phyloP scores from a whole-genome alignment of 768 basidiomycete genomes.

The Candolleomyces efflorescens region DNA sequence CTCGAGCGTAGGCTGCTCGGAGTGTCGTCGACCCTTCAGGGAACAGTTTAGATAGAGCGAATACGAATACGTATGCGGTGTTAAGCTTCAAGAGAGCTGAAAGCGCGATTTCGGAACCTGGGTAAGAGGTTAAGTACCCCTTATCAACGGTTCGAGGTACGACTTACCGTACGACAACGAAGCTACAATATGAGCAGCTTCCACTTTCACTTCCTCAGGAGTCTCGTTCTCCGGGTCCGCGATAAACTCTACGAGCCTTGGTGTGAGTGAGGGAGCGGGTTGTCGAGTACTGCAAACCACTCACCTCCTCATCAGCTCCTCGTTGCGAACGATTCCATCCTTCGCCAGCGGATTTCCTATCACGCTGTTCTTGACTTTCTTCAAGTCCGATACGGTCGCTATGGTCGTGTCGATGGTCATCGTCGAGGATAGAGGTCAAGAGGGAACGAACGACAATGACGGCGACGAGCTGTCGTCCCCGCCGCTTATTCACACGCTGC shows the following conservation, averaged over 20 bases:
- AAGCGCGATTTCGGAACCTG: slow-evolving; percentile 64
- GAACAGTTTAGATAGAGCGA: slow-evolving; percentile 50
- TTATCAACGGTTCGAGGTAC: too few relatives aligned
- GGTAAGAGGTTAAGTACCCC: neutral
- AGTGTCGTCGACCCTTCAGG: slow-evolving; percentile 35
- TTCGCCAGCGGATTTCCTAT: slow-evolving; percentile 81
- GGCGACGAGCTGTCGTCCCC: too few relatives aligned
- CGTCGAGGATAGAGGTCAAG: too few relatives aligned
- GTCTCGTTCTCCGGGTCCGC: slow-evolving; percentile 32
- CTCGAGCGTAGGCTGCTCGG: slow-evolving; percentile 58
- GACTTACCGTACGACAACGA: slow-evolving; percentile 64
- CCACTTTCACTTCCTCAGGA: slow-evolving; percentile 29
- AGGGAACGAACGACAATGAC: too few relatives aligned
- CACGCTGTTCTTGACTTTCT: slow-evolving; percentile 68
- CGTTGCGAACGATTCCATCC: slow-evolving; percentile 50
- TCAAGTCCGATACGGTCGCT: slow-evolving; percentile 21
- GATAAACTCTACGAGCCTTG: slow-evolving; percentile 62
- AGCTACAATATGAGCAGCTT: slow-evolving; percentile 71
- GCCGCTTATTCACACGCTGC: too few relatives aligned
- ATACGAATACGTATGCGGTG: slow-evolving; percentile 57
- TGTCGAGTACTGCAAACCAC: slow-evolving; percentile 13
- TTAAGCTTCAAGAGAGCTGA: slow-evolving; percentile 51
- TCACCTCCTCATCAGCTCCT: slow-evolving; percentile 51
- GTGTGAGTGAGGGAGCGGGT: neutral
- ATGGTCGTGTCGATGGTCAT: too few relatives aligned